phyloP scores from a whole-genome alignment of 257 asterid species.

The Perilla frutescens region DNA sequence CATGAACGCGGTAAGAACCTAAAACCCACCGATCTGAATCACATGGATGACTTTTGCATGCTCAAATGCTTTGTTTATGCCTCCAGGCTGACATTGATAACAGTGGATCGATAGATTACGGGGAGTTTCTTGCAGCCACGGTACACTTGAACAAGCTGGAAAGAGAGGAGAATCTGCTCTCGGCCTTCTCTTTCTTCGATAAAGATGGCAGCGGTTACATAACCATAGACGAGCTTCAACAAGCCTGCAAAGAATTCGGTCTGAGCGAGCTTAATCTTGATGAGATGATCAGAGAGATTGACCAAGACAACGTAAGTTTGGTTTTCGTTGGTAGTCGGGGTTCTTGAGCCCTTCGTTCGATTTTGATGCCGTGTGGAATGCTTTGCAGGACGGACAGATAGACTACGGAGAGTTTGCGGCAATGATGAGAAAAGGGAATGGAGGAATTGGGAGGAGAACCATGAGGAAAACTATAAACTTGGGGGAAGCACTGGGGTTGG shows the following conservation, averaged over 20 bases:
- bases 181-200: conserved; percentile 92
- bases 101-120: conserved; percentile 92
- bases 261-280: conserved; percentile 83
- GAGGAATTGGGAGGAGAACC: conserved; percentile 63
- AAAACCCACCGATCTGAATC: conserved; percentile 9
- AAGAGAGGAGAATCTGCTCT: conserved; percentile 80
- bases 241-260: conserved; percentile 92
- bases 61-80: conserved; percentile 1
- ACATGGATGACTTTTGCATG: not conserved
- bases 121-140: conserved; percentile 97
- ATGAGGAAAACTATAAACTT: conserved; percentile 61
- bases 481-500: conserved; percentile 64
- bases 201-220: conserved; percentile 95
- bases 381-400: conserved; percentile 65
- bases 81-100: conserved; percentile 91
- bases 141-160: conserved; percentile 96
- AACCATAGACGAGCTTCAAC: conserved; percentile 93
- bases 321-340: no score
- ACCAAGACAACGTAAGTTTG: conserved; percentile 82
- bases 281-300: conserved; percentile 88
- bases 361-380: not conserved
- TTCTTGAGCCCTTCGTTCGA: no score
- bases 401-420: conserved; percentile 65
- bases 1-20: conserved; percentile 74
- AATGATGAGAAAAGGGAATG: conserved; percentile 69